A percentile compares a stretch with the other conserved stretches of the same genome.
Evolutionary conservation across 225 moss, liverwort and hornwort species (phyloP).

Genomic region (Climacium dendroides): DNA sequence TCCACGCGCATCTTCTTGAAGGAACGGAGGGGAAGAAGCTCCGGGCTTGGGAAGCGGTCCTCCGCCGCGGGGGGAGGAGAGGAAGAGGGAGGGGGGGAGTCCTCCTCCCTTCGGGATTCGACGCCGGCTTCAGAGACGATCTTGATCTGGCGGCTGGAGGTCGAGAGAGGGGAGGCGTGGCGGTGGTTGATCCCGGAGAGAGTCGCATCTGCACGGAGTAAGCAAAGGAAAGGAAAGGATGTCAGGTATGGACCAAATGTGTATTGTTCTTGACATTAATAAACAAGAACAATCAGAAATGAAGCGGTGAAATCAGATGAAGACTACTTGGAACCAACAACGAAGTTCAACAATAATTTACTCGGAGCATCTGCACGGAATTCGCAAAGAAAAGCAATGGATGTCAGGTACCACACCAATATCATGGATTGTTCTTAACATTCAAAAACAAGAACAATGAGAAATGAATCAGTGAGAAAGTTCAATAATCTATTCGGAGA

Average conservation of each 20-base stretch:
- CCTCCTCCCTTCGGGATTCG: background rate
- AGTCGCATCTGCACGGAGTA: background rate
- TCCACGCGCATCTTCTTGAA: background rate
- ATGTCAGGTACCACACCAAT: background rate
- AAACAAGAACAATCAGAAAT: background rate
- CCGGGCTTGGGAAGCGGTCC: background rate
- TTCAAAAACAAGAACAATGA: background rate
- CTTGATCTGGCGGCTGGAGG: background rate
- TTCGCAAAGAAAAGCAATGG: background rate
- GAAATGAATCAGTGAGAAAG: no score
- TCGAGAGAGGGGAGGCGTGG: background rate
- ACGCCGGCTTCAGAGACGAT: slow-evolving; percentile 4
- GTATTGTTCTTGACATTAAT: background rate
- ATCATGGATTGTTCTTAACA: background rate
- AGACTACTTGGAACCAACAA: background rate
- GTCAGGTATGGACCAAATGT: background rate
- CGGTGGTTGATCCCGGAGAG: background rate
- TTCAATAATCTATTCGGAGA: background rate
- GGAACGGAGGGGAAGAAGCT: background rate
- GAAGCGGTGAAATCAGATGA: no score
- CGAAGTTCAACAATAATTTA: background rate
- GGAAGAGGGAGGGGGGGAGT: background rate
- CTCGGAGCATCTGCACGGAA: background rate
- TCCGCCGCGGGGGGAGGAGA: background rate
- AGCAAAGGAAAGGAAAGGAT: background rate